phyloP scores from a whole-genome alignment of 352 stramenopile genomes.

The Plasmopara muralis region DNA sequence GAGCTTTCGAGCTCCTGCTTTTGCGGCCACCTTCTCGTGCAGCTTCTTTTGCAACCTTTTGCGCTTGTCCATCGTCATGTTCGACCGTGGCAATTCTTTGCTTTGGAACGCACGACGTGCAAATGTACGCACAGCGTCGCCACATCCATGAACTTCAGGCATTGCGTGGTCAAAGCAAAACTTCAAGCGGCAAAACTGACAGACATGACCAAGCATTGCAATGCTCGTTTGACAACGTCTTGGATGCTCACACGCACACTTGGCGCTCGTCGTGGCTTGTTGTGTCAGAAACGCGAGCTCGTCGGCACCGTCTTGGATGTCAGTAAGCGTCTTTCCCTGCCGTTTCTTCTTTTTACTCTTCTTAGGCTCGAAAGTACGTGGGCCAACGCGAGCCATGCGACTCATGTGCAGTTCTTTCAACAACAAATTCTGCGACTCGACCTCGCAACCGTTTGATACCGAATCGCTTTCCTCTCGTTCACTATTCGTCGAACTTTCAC shows the following conservation, averaged over 20 bases:
- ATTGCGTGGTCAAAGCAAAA: constrained; percentile 77
- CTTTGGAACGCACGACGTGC: constrained; percentile 47
- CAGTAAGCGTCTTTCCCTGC: constrained; percentile 12
- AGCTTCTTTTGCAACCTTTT: constrained; percentile 71
- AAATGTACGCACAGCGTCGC: constrained; percentile 51
- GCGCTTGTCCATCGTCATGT: constrained; percentile 36
- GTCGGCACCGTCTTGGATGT: constrained; percentile 42
- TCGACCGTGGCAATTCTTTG: constrained; percentile 25
- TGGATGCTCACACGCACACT: constrained; percentile 44
- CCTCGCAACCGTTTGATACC: constrained; percentile 2
- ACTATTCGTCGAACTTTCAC: constrained; percentile 25
- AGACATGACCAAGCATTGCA: constrained; percentile 56
- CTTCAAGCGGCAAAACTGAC: constrained; percentile 79
- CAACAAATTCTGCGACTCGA: constrained; percentile 30
- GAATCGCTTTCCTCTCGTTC: constrained; percentile 17
- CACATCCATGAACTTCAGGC: constrained; percentile 75
- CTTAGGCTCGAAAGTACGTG: constrained; percentile 38
- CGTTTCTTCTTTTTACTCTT: constrained; percentile 48
- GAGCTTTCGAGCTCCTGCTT: constrained; percentile 37
- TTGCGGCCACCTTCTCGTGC: constrained; percentile 47
- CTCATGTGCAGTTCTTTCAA: constrained; percentile 61
- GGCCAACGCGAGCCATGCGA: constrained; percentile 42
- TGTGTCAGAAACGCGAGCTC: constrained; percentile 69
- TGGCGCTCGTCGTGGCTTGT: constrained; percentile 43
- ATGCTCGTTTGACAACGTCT: constrained; percentile 55